Base-by-base conservation (phyloP, 2,329 filamentous ascomycete genomes). In the Camillea tinctor region DNA sequence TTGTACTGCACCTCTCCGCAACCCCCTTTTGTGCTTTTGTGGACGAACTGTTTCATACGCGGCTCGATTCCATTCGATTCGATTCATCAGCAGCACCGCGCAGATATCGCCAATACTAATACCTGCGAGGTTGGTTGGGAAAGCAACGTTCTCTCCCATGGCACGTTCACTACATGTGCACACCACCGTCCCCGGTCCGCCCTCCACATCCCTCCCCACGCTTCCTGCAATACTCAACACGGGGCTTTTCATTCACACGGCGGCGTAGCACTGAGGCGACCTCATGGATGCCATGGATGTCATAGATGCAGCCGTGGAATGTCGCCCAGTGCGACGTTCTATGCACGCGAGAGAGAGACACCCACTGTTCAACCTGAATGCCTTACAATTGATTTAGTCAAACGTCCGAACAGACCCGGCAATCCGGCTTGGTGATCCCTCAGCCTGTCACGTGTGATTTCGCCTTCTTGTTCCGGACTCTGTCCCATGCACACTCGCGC, bases 1-100 rank as follows among this genome's bases (percentile, higher is more conserved):
- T 24, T 52, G 54, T 49, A 51, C 52, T 60, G 60, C 54, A 30
- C 52, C 52, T 55, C 17, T n/a, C 15, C 36, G 36, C 36, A 44
- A 44, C 36, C 36, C 36, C 36, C 36, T 44, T n/a, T n/a, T n/a
- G n/a, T n/a, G n/a, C n/a, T n/a, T n/a, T 44, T n/a, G 6, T 9
- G 6, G 11, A 44, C 6, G 36, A 44, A 44, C 11, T 44, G 36
- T n/a, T 44, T 44, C 36, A 44, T n/a, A 44, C 15, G 11, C 36
- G 13, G 17, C 13, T n/a, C 36, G 15, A n/a, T n/a, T 30, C 36
- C 6, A 44, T 44, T 44, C 36, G 26, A 30, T 30, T 30, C 26
- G 26, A 30, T 30, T 30, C 26, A 30, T 30, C 7, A 30, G 26
- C 26, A 30, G 26, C 26, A 3, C 7, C 26, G 13, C 36, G n/a